phyloP scores from a whole-genome alignment of 1,284 basidiomycete genomes.

The Cutaneotrichosporon dermatis region DNA sequence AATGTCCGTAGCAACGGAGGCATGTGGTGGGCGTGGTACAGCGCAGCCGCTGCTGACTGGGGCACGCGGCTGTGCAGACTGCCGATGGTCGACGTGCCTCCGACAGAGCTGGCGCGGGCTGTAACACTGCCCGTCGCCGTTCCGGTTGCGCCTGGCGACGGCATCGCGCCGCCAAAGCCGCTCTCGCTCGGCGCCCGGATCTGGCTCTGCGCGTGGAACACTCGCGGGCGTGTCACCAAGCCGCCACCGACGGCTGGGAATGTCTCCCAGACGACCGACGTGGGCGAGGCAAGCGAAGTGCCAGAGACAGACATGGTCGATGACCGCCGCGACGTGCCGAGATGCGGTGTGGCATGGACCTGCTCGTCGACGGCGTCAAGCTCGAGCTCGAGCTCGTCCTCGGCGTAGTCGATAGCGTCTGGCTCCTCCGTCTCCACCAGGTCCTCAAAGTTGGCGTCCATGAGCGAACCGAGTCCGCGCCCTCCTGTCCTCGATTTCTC shows the following conservation, averaged over 20 bases:
- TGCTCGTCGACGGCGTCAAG: constrained; percentile 4
- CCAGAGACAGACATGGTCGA: neutral
- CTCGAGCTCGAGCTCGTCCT: constrained; percentile 24
- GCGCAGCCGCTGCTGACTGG: neutral
- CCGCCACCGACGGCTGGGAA: constrained; percentile 75
- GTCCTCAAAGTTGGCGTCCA: constrained; percentile 24
- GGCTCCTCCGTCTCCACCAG: constrained; percentile 63
- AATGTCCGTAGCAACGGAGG: neutral
- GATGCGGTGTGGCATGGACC: neutral
- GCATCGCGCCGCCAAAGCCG: constrained; percentile 36
- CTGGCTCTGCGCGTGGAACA: constrained; percentile 67
- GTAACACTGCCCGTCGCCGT: constrained; percentile 41
- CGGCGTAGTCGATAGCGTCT: constrained; percentile 26
- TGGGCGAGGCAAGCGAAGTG: neutral
- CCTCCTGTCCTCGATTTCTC: constrained; percentile 61
- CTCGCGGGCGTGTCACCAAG: constrained; percentile 64
- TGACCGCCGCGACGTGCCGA: neutral
- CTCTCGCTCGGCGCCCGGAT: constrained; percentile 53
- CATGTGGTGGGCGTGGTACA: neutral
- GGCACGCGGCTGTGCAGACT: neutral
- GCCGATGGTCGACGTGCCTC: constrained; percentile 39
- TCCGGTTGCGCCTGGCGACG: constrained; percentile 37
- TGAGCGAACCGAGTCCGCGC: constrained; percentile 45
- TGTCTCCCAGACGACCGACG: constrained; percentile 43
- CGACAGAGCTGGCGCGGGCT: constrained; percentile 43